Percentiles rank a stretch among this genome's conserved stretches.
phyloP scores from a whole-genome alignment of 2,329 filamentous ascomycete species.

The Penicillium paneum region DNA sequence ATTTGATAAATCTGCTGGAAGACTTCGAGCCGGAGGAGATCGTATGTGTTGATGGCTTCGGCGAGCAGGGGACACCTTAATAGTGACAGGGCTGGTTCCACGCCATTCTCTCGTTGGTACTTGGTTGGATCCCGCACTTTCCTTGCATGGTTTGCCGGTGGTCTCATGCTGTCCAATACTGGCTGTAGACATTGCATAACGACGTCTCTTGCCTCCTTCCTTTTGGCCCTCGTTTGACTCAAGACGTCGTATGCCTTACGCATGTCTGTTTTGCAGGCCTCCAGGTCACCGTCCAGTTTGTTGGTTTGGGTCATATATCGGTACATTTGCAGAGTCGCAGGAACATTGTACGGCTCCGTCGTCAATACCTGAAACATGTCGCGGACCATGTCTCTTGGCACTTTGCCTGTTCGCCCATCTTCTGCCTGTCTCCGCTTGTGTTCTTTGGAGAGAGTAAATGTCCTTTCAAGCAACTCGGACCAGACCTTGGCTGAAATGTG shows the following conservation, averaged over 20 bases:
- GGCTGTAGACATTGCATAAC: conserved; percentile 26
- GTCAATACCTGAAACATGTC: conserved; percentile 61
- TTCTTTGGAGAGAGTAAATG: conserved; percentile 55
- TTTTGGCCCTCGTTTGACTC: conserved; percentile 26
- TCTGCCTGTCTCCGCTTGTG: conserved; percentile 8
- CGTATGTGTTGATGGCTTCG: conserved; percentile 34
- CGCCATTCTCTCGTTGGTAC: neutral
- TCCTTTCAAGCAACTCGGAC: conserved; percentile 65
- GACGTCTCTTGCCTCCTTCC: conserved; percentile 24
- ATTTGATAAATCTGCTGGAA: conserved; percentile 31
- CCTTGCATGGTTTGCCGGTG: neutral
- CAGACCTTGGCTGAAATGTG: conserved; percentile 58
- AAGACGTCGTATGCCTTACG: conserved; percentile 31
- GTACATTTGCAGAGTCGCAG: conserved; percentile 58
- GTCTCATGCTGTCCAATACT: neutral
- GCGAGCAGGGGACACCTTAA: conserved; percentile 26
- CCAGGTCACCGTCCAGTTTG: conserved; percentile 19
- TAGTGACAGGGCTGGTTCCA: conserved; percentile 7
- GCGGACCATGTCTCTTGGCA: conserved; percentile 48
- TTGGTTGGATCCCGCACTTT: neutral
- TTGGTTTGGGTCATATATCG: conserved; percentile 31
- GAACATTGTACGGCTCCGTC: conserved; percentile 54
- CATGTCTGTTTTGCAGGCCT: conserved; percentile 28
- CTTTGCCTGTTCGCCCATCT: conserved; percentile 23
- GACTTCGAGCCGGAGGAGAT: conserved; percentile 30